A percentile compares a stretch with the other conserved stretches of the same genome.
phyloP scores from a whole-genome alignment of 2,329 filamentous ascomycete genomes.

The Scedosporium apiospermum region DNA sequence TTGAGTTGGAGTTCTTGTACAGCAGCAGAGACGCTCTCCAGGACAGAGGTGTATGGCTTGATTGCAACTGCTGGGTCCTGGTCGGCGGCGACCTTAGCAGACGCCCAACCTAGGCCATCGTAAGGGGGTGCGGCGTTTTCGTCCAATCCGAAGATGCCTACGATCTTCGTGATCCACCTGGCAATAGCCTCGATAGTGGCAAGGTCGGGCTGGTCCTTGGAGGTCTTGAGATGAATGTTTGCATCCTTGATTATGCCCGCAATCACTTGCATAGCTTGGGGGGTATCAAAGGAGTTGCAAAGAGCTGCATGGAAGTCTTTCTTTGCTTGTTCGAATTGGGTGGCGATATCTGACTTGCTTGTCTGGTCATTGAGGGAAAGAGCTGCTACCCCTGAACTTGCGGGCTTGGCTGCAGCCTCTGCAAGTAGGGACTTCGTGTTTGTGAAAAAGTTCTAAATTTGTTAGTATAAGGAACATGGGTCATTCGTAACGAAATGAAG shows the following conservation, averaged over 20 bases:
- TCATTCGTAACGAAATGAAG: background rate
- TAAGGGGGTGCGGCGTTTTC: constrained; percentile 45
- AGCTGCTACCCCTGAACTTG: constrained; percentile 20
- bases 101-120: constrained; percentile 47
- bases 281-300: constrained; percentile 81
- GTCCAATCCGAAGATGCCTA: constrained; percentile 77
- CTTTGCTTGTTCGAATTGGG: constrained; percentile 39
- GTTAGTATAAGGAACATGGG: constrained; percentile 11
- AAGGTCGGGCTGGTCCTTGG: constrained; percentile 35
- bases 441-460: constrained; percentile 45
- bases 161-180: constrained; percentile 72
- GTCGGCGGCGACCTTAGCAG: constrained; percentile 22
- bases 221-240: constrained; percentile 50
- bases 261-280: constrained; percentile 67
- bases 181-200: constrained; percentile 48
- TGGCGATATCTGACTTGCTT: constrained; percentile 3
- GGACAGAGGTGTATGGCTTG: constrained; percentile 35
- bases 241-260: constrained; percentile 68
- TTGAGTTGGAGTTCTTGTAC: constrained; percentile 37
- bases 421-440: constrained; percentile 45
- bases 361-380: constrained; percentile 25
- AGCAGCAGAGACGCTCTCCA: constrained; percentile 35
- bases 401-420: constrained; percentile 26
- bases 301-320: constrained; percentile 50
- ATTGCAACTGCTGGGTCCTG: constrained; percentile 35